Evolutionary conservation across 768 basidiomycete genomes (phyloP), one percentile per base, ranked within the genome.

Genomic region (Lactarius pseudohatsudake): DNA sequence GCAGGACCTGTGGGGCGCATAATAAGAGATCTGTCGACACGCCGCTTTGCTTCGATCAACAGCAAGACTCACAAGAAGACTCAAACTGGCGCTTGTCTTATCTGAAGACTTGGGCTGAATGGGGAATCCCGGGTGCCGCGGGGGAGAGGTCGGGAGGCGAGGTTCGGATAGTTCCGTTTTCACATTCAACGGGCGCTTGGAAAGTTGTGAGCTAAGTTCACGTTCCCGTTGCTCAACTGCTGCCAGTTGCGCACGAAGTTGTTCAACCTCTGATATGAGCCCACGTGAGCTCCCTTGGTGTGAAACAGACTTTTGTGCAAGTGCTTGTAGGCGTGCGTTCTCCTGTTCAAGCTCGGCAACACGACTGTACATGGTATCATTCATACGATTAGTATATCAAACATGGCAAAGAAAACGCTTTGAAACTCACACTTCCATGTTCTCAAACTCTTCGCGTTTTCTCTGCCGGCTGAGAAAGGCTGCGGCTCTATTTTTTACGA

Each of bases 401-500:
- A 57, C 53, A 67, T 40, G 59, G 58, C 5, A 54, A 36, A 61
- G 61, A 68, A 72, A 55, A 65, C 20, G 41, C 34, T 63, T 61
- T 62, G 65, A 72, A 64, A 87, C 90, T 79, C 79, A 94, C 91
- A 90, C 78, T 81, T 94, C 93, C 91, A 95, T 94, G 73, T 75
- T 81, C 78, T 95, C 93, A 73, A 93, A 95, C 79, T 94, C 92
- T 78, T 95, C 93, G 64, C 93, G 86, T 77, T 95, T 95, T 72
- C 93, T 84, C 77, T 95, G 93, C 75, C 93, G 83, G 78, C 88
- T 90, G 74, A 95, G 88, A 80, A 95, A 95, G 65, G 93, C 93
- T 13, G 93, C 93, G 15, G 93, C 93, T 64, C 93, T 85, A 79
- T 95, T 95, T 82, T 95, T 95, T 64, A 95, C 90, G 10, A 95